Conservation (phyloP, 768 basidiomycete species). For the Tylopilus felleus region DNA sequence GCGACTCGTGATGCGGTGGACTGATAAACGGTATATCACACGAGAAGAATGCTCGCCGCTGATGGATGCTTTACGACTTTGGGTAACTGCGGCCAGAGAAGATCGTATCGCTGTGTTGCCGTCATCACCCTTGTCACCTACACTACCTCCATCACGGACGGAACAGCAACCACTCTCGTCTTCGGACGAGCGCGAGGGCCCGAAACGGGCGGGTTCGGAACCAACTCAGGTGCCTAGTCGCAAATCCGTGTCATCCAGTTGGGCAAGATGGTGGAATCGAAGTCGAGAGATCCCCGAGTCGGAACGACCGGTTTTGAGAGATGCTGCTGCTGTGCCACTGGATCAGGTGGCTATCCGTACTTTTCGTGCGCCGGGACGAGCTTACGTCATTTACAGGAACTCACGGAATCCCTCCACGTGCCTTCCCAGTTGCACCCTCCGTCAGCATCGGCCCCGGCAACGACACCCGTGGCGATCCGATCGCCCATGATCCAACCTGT, state of each 20-base stretch:
- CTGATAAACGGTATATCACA: conserved; percentile 72
- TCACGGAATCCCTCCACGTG: background rate
- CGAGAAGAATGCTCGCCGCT: conserved; percentile 70
- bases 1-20: conserved; percentile 72
- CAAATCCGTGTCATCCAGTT: conserved; percentile 59
- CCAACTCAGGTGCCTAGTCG: conserved; percentile 36
- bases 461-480: conserved; percentile 35
- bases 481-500: conserved; percentile 31
- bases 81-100: conserved; percentile 39
- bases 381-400: conserved; percentile 15
- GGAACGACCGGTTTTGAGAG: conserved; percentile 24
- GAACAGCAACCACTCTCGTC: conserved; percentile 28
- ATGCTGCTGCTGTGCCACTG: conserved; percentile 21
- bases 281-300: conserved; percentile 39
- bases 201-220: conserved; percentile 37
- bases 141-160: conserved; percentile 13
- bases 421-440: conserved; percentile 6
- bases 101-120: conserved; percentile 19
- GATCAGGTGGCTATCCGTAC: conserved; percentile 17
- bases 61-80: conserved; percentile 67
- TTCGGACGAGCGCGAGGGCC: conserved; percentile 24
- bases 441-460: conserved; percentile 46
- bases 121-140: conserved; percentile 5
- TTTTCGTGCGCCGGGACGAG: background rate
- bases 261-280: conserved; percentile 83